Evolutionary conservation across 164 flowering plant species (phyloP).

Genomic region (Annona squamosa): DNA sequence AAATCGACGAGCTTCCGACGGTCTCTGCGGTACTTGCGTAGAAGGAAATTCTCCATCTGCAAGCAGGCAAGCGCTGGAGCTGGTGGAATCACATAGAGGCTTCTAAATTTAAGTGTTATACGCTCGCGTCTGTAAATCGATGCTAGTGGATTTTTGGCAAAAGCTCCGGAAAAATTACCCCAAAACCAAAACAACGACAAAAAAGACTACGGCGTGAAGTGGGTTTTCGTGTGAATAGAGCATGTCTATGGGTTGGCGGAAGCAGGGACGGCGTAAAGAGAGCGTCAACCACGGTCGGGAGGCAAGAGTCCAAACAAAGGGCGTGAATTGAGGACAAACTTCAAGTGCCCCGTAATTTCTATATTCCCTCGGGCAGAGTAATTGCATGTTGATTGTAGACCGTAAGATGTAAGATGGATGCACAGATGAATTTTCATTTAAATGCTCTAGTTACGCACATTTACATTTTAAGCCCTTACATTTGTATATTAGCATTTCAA

Average conservation of each 20-base stretch:
- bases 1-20: slow-evolving; percentile 69
- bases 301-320: no score
- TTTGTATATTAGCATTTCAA: no score
- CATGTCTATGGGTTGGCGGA: background rate
- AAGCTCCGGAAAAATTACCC: background rate
- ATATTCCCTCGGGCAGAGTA: no score
- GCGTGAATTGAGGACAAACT: no score
- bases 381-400: no score
- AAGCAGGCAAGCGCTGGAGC: background rate
- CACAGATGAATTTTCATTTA: no score
- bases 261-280: background rate
- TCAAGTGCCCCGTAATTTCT: no score
- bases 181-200: background rate
- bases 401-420: no score
- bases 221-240: background rate
- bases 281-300: background rate
- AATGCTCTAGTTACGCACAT: no score
- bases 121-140: background rate
- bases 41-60: slow-evolving; percentile 22
- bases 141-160: background rate
- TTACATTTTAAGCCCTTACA: no score
- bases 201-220: background rate
- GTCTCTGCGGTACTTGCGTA: slow-evolving; percentile 48
- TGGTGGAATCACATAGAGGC: background rate
- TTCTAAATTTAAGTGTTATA: background rate